Base-by-base conservation (phyloP, 176 grass and related monocot genomes). In the Eleusine indica region DNA sequence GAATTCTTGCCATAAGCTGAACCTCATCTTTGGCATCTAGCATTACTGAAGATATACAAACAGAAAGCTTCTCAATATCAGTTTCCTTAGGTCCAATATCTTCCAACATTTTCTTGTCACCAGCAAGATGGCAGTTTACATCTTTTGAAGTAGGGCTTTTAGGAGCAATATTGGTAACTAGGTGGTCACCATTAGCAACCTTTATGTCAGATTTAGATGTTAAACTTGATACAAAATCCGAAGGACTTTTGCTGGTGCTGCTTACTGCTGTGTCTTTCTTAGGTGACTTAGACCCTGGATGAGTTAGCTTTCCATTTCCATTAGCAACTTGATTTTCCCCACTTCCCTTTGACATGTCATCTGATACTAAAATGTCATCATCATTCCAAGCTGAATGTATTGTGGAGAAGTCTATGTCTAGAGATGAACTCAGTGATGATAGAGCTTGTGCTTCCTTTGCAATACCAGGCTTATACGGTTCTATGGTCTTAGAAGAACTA, bases 351-450 rank as follows among this genome's bases (percentile, higher is more conserved):
- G 87, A 88, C 9, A 68, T 72, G 22, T 58, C 74, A 37, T 85
- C 82, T 83, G 82, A 88, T 76, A 69, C 66, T 51, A 91, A 67
- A 84, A 77, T 81, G 73, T 88, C 83, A 76, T 93, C 93, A 32
- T 94, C 87, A 64, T 92, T 94, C 96, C 96, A 98, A 73, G 96
- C 89, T 69, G 96, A 96, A 74, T 86, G 89, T 86, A 86, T 87
- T 40, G 83, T 85, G 84, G 92, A 80, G 64, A 89, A 86, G 68
- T 98, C 93, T 66, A 87, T 85, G 70, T 91, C 85, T 51, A 88
- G 66, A 4, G 79, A 82, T 22, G 82, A 76, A 61, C 74, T 73
- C 14, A 71, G 4, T 46, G 84, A 81, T 77, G 68, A 85, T 77
- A 58, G 42, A 57, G 77, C 74, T 64, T 82, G 74, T 22, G 74